These are phyloP conservation scores for Pichia sp. DNA, from an alignment of 1,139 yeast species.

Conservation along the genomic window DNA sequence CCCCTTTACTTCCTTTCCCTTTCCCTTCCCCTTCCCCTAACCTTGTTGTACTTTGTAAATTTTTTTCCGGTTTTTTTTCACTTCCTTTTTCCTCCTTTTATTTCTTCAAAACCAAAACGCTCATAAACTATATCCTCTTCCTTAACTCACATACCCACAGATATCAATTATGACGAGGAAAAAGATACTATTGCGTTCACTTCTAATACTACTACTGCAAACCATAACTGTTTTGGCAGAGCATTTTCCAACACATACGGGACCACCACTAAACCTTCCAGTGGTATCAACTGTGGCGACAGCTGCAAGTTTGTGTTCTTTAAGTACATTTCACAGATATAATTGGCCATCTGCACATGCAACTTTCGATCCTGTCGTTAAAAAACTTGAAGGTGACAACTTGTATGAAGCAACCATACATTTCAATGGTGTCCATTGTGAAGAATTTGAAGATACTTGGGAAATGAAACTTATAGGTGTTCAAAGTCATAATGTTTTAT, in stretches of 20 bases:
- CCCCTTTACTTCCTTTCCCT: no score
- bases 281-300: slow-evolving; percentile 4
- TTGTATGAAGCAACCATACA: slow-evolving; percentile 24
- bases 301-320: slow-evolving; percentile 4
- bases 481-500: slow-evolving; percentile 21
- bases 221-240: neutral
- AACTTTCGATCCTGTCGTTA: slow-evolving; percentile 18
- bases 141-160: neutral
- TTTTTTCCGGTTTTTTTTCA: no score
- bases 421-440: slow-evolving; percentile 20
- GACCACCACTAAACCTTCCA: neutral
- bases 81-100: no score
- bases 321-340: slow-evolving; percentile 2
- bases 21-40: no score
- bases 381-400: slow-evolving; percentile 17
- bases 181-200: neutral
- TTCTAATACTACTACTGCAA: neutral
- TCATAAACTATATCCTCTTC: neutral
- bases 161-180: neutral
- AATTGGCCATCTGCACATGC: slow-evolving; percentile 24
- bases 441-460: slow-evolving; percentile 20
- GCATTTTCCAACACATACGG: neutral
- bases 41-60: no score
- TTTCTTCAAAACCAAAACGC: no score
- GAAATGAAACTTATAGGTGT: slow-evolving; percentile 28